phyloP scores from a whole-genome alignment of 2,329 filamentous ascomycete species.

The Dryadomyces quercus-mongolicae region DNA sequence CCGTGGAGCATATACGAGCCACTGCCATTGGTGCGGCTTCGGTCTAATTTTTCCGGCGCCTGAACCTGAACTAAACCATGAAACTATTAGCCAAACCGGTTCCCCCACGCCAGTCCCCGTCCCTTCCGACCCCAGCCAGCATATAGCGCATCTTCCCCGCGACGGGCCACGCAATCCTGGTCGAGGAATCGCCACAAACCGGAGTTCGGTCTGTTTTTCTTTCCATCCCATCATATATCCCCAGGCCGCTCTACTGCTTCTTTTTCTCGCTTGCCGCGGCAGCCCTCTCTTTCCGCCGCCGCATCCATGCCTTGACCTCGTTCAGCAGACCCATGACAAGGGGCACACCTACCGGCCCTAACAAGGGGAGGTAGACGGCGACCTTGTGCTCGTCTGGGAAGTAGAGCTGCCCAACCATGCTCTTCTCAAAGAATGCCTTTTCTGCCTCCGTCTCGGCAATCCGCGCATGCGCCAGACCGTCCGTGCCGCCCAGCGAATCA shows the following conservation, averaged over 20 bases:
- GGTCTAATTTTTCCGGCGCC: too few species aligned
- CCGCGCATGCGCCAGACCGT: constrained; percentile 68
- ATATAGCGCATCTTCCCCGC: too few species aligned
- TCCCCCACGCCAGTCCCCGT: constrained; percentile 17
- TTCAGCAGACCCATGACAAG: constrained; percentile 73
- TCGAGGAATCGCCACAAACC: too few species aligned
- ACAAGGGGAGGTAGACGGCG: constrained; percentile 82
- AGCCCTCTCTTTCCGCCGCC: constrained; percentile 31
- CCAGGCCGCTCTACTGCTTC: constrained; percentile 11
- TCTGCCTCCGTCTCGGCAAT: constrained; percentile 84
- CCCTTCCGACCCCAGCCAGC: background rate
- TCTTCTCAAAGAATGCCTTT: constrained; percentile 94
- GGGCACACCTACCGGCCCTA: constrained; percentile 86
- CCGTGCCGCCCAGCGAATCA: constrained; percentile 48
- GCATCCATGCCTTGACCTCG: constrained; percentile 56
- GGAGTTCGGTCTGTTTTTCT: background rate
- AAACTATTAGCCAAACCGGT: too few species aligned
- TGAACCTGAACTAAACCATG: too few species aligned
- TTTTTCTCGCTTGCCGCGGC: constrained; percentile 24
- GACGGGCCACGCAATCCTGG: too few species aligned
- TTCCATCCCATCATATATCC: background rate
- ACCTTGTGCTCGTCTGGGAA: constrained; percentile 98
- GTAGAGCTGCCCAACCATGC: constrained; percentile 97
- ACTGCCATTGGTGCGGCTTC: too few species aligned
- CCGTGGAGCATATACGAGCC: too few species aligned